phyloP scores from a whole-genome alignment of 169 alveolate genomes.

The Babesia divergens region DNA sequence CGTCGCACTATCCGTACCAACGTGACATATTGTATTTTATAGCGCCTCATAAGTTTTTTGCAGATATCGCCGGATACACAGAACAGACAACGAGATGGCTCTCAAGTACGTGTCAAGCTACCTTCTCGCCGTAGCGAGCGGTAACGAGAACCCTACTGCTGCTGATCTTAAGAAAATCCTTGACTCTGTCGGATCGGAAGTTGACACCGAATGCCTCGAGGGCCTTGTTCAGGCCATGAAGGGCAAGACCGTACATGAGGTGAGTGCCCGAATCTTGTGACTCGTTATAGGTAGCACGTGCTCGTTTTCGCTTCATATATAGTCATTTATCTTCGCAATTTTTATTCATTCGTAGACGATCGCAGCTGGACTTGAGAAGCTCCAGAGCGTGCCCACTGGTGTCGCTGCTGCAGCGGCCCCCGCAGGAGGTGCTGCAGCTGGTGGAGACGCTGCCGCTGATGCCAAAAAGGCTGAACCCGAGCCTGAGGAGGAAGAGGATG shows the following conservation, averaged over 20 bases:
- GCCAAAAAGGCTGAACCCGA: conserved; percentile 42
- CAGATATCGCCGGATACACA: conserved; percentile 4
- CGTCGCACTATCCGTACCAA: too few species aligned
- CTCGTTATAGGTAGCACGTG: background rate
- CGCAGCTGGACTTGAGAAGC: conserved; percentile 67
- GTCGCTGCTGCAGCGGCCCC: conserved; percentile 69
- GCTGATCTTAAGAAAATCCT: conserved; percentile 70
- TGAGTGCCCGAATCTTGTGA: conserved; percentile 7
- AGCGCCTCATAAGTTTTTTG: too few species aligned
- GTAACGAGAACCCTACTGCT: conserved; percentile 72
- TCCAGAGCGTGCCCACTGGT: conserved; percentile 72
- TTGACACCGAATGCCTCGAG: conserved; percentile 69
- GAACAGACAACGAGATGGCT: conserved; percentile 59
- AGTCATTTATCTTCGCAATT: background rate
- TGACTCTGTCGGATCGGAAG: conserved; percentile 73
- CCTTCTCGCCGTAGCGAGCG: conserved; percentile 74
- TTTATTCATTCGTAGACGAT: conserved; percentile 42
- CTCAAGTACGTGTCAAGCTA: conserved; percentile 78
- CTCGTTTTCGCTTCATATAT: too few species aligned
- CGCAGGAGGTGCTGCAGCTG: conserved; percentile 67
- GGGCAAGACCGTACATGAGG: conserved; percentile 73
- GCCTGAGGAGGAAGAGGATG: conserved; percentile 64
- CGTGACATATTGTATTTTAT: too few species aligned
- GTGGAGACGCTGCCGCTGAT: conserved; percentile 34
- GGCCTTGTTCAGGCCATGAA: conserved; percentile 63